Evolutionary conservation across 176 grass and related monocot genomes (phyloP).

Genomic region (Melocanna baccifera): DNA sequence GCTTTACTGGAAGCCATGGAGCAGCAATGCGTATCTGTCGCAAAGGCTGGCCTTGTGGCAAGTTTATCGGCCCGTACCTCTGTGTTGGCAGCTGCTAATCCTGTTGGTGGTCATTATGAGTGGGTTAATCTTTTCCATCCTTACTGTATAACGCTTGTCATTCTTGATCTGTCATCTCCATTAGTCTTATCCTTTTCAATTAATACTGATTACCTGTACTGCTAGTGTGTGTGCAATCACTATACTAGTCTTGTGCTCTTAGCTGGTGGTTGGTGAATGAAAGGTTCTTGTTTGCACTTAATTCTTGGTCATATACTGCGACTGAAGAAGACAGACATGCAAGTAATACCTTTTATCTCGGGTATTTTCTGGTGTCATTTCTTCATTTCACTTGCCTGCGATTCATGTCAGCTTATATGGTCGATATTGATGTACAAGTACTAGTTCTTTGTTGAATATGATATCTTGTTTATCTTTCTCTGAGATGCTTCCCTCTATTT

Average conservation of each 20-base stretch:
- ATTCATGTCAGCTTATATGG: background rate
- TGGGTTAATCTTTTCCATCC: conserved; percentile 51
- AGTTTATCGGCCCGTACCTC: conserved; percentile 89
- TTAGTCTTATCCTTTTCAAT: conserved; percentile 15
- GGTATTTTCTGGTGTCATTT: background rate
- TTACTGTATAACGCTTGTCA: background rate
- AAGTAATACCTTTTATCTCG: conserved; percentile 9
- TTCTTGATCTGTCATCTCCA: conserved; percentile 1
- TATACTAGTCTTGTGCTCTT: background rate
- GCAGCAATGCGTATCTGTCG: conserved; percentile 95
- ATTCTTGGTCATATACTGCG: background rate
- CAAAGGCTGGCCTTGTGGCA: conserved; percentile 95
- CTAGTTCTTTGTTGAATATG: background rate
- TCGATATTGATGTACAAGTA: background rate
- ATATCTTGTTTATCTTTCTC: no score
- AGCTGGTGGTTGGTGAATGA: background rate
- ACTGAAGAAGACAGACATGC: background rate
- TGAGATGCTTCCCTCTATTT: background rate
- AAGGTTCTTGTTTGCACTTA: background rate
- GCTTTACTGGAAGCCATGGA: conserved; percentile 98
- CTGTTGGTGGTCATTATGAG: conserved; percentile 95
- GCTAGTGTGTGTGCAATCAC: background rate
- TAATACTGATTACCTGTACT: background rate
- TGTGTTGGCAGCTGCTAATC: conserved; percentile 91
- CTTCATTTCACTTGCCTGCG: background rate